phyloP scores from a whole-genome alignment of 169 alveolate species.

The Miamiensis avidus region DNA sequence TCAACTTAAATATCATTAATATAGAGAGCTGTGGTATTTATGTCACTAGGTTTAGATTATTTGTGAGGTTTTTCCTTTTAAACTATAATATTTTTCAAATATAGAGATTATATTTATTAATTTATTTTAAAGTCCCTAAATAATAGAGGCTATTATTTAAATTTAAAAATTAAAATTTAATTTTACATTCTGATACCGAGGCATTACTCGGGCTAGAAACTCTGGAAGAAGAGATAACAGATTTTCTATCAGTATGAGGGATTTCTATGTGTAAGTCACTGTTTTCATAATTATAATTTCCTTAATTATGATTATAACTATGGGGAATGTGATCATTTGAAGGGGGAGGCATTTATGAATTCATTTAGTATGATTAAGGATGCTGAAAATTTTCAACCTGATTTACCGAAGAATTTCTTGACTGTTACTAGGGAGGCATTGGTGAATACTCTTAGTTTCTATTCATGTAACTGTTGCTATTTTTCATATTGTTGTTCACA shows the following conservation, averaged over 20 bases:
- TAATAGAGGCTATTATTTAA: too few species aligned
- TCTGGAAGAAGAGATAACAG: not conserved
- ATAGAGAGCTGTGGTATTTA: not conserved
- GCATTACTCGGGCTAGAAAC: not conserved
- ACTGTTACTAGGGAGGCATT: not conserved
- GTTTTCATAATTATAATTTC: too few species aligned
- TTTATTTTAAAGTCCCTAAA: too few species aligned
- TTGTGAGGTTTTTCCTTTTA: not conserved
- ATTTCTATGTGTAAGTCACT: not conserved
- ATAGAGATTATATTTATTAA: too few species aligned
- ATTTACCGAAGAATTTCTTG: too few species aligned
- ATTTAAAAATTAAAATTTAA: too few species aligned
- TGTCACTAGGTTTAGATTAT: not conserved
- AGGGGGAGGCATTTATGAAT: too few species aligned
- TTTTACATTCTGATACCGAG: not conserved
- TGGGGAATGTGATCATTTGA: not conserved
- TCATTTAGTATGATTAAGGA: too few species aligned
- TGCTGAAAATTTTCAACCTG: not conserved
- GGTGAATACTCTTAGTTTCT: too few species aligned
- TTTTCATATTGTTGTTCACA: too few species aligned
- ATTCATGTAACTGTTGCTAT: too few species aligned
- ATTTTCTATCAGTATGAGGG: not conserved
- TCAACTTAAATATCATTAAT: not conserved
- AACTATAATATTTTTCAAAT: not conserved
- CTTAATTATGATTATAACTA: not conserved